A percentile compares a stretch with the other conserved stretches of the same genome.
Conservation (phyloP, 2,329 filamentous ascomycete species). For the Drechslerella coelobrocha region DNA sequence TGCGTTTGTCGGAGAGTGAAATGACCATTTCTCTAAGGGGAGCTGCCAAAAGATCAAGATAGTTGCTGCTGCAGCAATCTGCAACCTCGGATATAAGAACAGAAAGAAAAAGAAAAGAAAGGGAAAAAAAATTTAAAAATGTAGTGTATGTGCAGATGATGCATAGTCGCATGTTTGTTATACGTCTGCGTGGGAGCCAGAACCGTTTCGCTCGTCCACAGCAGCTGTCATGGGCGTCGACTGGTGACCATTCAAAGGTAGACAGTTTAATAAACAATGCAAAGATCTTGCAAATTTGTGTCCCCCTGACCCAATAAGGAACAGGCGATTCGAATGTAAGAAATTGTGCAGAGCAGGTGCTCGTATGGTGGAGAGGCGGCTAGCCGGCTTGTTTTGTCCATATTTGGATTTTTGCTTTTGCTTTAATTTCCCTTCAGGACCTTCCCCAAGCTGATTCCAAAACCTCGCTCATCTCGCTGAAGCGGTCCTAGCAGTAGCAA, state of each 20-base stretch:
- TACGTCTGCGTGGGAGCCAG: neutral
- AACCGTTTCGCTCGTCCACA: neutral
- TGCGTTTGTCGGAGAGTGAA: neutral
- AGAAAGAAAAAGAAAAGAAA: neutral
- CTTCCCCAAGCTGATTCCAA: slow-evolving; percentile 51
- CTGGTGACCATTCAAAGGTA: neutral
- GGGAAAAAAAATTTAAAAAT: too few species aligned
- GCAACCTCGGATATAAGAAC: slow-evolving; percentile 1
- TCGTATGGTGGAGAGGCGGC: slow-evolving; percentile 7
- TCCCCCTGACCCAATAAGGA: slow-evolving; percentile 49
- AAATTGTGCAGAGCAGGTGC: neutral
- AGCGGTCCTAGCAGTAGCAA: slow-evolving; percentile 26
- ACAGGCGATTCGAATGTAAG: slow-evolving; percentile 14
- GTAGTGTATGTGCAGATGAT: neutral
- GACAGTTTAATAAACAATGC: neutral
- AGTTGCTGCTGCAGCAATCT: neutral
- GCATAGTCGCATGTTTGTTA: neutral
- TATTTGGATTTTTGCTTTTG: slow-evolving; percentile 22
- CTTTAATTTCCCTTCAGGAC: slow-evolving; percentile 49
- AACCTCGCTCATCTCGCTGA: slow-evolving; percentile 50
- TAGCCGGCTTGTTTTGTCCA: slow-evolving; percentile 21
- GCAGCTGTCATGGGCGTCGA: neutral
- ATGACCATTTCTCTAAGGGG: neutral
- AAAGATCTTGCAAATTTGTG: neutral
- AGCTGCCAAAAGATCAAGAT: neutral